Percentiles rank a stretch among this genome's conserved stretches.
Conservation (phyloP, 1,284 basidiomycete genomes). For the Tranzscheliella williamsii region DNA sequence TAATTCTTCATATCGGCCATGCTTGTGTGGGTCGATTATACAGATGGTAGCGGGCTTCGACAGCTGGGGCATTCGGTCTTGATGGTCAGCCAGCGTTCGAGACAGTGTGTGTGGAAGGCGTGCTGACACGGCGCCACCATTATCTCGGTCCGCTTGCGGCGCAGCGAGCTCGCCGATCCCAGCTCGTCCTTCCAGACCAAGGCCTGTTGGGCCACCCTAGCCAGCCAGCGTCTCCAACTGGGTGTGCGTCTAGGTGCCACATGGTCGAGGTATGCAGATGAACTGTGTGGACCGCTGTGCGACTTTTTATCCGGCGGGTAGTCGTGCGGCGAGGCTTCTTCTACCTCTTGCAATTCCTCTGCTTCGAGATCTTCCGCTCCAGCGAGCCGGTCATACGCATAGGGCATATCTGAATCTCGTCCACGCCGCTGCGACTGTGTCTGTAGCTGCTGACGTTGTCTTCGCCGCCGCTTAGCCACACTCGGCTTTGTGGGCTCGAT, state of each 20-base stretch:
- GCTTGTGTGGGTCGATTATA: too few species aligned
- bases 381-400: not conserved
- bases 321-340: not conserved
- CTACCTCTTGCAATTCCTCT: not conserved
- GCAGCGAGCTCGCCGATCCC: conserved; percentile 1
- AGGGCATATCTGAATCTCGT: not conserved
- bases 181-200: conserved; percentile 7
- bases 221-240: not conserved
- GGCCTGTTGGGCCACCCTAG: not conserved
- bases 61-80: conserved; percentile 42
- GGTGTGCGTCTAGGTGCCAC: too few species aligned
- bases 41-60: conserved; percentile 13
- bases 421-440: not conserved
- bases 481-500: conserved; percentile 6
- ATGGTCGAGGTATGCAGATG: too few species aligned
- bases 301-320: not conserved
- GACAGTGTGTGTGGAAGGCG: conserved; percentile 31
- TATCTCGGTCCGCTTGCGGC: conserved; percentile 17
- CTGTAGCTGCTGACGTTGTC: too few species aligned
- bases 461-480: not conserved
- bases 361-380: not conserved
- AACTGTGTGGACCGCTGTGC: too few species aligned
- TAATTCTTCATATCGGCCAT: too few species aligned
- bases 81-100: conserved; percentile 35
- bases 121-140: conserved; percentile 36